phyloP scores from a whole-genome alignment of 306 rosid genomes.

The Phaseolus lunatus region DNA sequence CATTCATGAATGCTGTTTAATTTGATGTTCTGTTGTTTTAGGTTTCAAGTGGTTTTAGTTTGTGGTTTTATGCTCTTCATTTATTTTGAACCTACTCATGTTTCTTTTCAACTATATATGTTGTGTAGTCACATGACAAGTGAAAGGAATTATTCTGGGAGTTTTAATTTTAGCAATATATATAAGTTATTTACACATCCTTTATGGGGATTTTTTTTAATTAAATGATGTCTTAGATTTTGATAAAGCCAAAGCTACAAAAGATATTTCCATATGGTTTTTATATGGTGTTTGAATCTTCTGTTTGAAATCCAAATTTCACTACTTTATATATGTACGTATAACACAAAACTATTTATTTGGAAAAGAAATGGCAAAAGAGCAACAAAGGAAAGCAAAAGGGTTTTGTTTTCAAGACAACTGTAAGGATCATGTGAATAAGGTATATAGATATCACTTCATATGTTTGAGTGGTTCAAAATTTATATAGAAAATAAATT shows the following conservation, averaged over 20 bases:
- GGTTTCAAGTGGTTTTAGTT: not conserved
- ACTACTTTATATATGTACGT: too few relatives aligned
- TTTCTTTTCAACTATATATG: not conserved
- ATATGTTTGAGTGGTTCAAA: too few relatives aligned
- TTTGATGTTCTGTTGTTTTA: not conserved
- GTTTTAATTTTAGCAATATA: not conserved
- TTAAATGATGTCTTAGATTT: too few relatives aligned
- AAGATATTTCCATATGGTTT: too few relatives aligned
- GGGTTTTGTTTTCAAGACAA: not conserved
- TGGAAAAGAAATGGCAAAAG: not conserved
- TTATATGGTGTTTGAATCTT: too few relatives aligned
- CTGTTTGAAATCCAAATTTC: too few relatives aligned
- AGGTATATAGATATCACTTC: too few relatives aligned
- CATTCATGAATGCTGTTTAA: conserved; percentile 21
- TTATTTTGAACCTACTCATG: conserved; percentile 7
- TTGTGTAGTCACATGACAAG: not conserved
- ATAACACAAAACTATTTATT: too few relatives aligned
- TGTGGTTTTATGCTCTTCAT: not conserved
- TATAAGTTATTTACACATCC: not conserved
- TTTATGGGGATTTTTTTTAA: too few relatives aligned
- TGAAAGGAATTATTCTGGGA: not conserved
- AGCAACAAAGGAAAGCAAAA: not conserved
- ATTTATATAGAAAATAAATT: too few relatives aligned
- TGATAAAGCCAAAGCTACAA: too few relatives aligned
- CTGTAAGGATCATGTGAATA: not conserved